Evolutionary conservation across 148 eudicot genomes (phyloP).

Genomic region (Vaccinium vitisidaea): DNA sequence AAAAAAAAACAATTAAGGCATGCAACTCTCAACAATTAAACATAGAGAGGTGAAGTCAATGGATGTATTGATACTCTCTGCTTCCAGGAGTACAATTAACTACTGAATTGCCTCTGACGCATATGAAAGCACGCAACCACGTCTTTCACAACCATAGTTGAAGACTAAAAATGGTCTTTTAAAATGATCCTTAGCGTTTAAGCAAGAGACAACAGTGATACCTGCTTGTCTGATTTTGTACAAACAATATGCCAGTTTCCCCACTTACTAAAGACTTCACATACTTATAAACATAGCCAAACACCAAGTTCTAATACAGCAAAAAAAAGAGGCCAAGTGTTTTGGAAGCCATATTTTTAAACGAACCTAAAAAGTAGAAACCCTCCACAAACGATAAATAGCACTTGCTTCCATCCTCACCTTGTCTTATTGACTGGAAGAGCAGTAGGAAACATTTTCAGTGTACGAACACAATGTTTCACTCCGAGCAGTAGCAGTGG

Average conservation of each 20-base stretch:
- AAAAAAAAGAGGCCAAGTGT: neutral
- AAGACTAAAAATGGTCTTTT: neutral
- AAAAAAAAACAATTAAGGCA: neutral
- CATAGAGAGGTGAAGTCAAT: neutral
- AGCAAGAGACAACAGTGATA: neutral
- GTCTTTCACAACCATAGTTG: neutral
- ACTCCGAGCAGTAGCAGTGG: too few species aligned
- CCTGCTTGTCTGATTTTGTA: neutral
- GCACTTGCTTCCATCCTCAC: neutral
- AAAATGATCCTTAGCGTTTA: neutral
- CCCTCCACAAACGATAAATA: neutral
- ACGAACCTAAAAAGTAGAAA: neutral
- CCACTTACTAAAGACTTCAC: neutral
- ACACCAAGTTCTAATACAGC: neutral
- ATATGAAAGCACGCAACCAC: slow-evolving; percentile 1
- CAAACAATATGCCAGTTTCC: neutral
- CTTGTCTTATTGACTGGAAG: neutral
- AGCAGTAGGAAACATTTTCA: too few species aligned
- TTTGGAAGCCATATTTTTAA: neutral
- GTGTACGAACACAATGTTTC: too few species aligned
- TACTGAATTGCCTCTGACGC: neutral
- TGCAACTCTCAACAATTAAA: neutral
- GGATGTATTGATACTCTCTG: neutral
- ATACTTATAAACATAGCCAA: neutral
- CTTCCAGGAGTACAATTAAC: neutral